Percentiles rank a stretch among this genome's conserved stretches.
Conservation (phyloP, 805 yeast species). For the Wickerhamomyces chaumierensis region DNA sequence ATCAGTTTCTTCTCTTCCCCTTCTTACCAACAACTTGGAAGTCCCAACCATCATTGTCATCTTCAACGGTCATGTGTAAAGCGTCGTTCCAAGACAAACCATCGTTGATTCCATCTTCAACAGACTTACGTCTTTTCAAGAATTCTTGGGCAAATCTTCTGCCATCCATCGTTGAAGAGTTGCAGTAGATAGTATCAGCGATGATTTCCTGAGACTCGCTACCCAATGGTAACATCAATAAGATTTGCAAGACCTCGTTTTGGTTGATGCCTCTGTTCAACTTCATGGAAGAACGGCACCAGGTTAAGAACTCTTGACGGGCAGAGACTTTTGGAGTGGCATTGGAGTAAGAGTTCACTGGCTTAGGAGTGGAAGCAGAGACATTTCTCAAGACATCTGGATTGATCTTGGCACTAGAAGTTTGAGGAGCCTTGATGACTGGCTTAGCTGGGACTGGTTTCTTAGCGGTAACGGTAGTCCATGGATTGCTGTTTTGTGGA, state of each 20-base stretch:
- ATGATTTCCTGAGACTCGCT: slow-evolving; percentile 73
- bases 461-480: slow-evolving; percentile 27
- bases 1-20: slow-evolving; percentile 33
- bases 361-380: slow-evolving; percentile 18
- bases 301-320: slow-evolving; percentile 52
- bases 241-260: slow-evolving; percentile 69
- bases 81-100: slow-evolving; percentile 69
- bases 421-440: slow-evolving; percentile 4
- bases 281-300: slow-evolving; percentile 62
- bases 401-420: slow-evolving; percentile 11
- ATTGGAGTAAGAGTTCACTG: slow-evolving; percentile 3
- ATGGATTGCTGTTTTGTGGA: slow-evolving; percentile 16
- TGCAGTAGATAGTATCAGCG: slow-evolving; percentile 83
- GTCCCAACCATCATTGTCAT: slow-evolving; percentile 43
- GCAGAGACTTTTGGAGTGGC: slow-evolving; percentile 21
- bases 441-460: slow-evolving; percentile 8
- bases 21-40: slow-evolving; percentile 59
- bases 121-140: slow-evolving; percentile 60
- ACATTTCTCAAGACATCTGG: slow-evolving; percentile 29
- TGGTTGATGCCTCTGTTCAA: slow-evolving; percentile 67
- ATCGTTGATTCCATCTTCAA: slow-evolving; percentile 43
- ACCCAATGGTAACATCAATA: slow-evolving; percentile 70
- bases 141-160: slow-evolving; percentile 90
- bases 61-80: slow-evolving; percentile 29
- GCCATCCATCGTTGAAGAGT: slow-evolving; percentile 87